These are phyloP conservation scores for Lepraria neglecta DNA, from an alignment of 495 filamentous ascomycete species.

Conservation along the genomic window DNA sequence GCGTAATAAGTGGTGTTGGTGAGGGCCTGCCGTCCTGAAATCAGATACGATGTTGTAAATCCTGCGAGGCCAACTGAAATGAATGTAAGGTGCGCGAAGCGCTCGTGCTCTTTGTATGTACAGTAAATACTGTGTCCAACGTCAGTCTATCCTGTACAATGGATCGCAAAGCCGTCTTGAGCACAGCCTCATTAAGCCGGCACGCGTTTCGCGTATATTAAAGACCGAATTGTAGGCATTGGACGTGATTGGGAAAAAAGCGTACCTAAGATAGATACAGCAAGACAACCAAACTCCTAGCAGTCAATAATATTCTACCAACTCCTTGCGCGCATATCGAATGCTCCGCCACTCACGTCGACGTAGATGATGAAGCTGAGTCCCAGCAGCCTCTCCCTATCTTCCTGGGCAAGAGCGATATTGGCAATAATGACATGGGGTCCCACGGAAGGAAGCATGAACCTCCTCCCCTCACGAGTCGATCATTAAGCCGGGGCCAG, in stretches of 20 bases:
- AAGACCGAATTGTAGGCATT: background rate
- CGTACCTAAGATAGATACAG: background rate
- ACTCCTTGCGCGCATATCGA: background rate
- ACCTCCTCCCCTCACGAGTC: background rate
- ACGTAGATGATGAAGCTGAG: background rate
- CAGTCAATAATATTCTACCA: background rate
- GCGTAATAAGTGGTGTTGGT: background rate
- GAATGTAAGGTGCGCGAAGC: slow-evolving; percentile 14
- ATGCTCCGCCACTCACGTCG: background rate
- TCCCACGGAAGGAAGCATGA: slow-evolving; percentile 11
- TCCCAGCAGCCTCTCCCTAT: slow-evolving; percentile 7
- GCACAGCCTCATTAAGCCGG: background rate
- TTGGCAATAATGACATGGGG: slow-evolving; percentile 13
- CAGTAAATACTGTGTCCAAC: background rate
- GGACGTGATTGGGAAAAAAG: background rate
- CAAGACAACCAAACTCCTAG: slow-evolving; percentile 2
- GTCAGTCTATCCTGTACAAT: slow-evolving; percentile 9
- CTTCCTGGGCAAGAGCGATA: slow-evolving; percentile 2
- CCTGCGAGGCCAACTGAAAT: background rate
- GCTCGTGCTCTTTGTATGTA: slow-evolving; percentile 6
- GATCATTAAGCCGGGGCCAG: slow-evolving; percentile 2
- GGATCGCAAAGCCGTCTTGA: background rate
- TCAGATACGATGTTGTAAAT: background rate
- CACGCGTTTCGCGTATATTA: background rate
- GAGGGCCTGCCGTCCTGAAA: background rate